A percentile compares a stretch with the other conserved stretches of the same genome.
Evolutionary conservation across 345 rosid genomes (phyloP).

Genomic region (Eucalyptus curtisii): DNA sequence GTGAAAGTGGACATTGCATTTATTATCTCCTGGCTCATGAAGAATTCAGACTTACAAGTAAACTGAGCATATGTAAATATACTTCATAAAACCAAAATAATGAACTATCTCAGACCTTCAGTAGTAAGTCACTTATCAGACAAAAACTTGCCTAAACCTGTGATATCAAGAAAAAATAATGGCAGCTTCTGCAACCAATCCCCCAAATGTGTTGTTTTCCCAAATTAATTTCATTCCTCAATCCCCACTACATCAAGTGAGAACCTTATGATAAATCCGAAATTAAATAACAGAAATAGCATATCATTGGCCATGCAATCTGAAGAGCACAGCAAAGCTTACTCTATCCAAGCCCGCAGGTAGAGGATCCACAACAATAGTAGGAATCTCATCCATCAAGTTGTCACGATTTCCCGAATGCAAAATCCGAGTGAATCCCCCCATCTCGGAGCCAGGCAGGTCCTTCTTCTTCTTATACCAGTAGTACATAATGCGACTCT

Average conservation of each 20-base stretch:
- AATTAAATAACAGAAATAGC: neutral
- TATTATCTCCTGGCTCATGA: neutral
- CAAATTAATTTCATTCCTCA: neutral
- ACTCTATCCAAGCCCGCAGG: constrained; percentile 85
- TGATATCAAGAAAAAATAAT: neutral
- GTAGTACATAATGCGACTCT: constrained; percentile 92
- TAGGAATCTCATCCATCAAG: constrained; percentile 92
- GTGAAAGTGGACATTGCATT: neutral
- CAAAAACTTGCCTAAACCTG: neutral
- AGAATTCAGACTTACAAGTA: neutral
- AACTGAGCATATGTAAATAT: neutral
- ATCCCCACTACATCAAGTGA: neutral
- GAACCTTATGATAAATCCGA: neutral
- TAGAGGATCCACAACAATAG: constrained; percentile 85
- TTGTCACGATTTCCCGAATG: constrained; percentile 79
- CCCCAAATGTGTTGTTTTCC: neutral
- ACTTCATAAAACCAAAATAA: neutral
- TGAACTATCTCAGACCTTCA: neutral
- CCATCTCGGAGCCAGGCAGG: constrained; percentile 83
- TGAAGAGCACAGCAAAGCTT: neutral
- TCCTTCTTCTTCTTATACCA: constrained; percentile 84
- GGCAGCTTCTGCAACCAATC: neutral
- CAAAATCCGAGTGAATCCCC: constrained; percentile 83
- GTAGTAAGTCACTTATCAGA: neutral
- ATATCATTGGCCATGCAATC: neutral